Evolutionary conservation across 768 basidiomycete genomes (phyloP), one percentile per base, ranked within the genome.

Genomic region (Pisolithus microcarpus): DNA sequence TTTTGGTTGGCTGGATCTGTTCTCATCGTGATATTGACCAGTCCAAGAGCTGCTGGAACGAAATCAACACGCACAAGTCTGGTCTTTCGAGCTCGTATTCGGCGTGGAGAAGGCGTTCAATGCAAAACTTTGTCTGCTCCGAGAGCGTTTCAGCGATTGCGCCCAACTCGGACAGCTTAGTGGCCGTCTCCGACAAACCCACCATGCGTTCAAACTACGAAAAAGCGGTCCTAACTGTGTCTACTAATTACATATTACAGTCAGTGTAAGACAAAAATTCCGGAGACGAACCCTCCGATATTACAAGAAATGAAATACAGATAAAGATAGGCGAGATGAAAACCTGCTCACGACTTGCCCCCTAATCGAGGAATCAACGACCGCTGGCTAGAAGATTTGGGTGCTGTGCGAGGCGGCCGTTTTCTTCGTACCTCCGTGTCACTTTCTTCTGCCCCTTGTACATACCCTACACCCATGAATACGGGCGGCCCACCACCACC

Each of bases 401-500:
- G 39, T 10, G 34, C 5, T 37, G 21, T 53, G 26, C 43, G 51
- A 31, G 24, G 44, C 4, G 7, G 52, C 11, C 21, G 19, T 15
- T 21, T 26, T 5, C 19, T 28, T n/a, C 39, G 7, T 39, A 6
- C 60, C 48, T 57, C 62, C 37, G 31, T 53, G 38, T 49, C 48
- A 26, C 54, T 66, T 11, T 59, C 64, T 16, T 70, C 67, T 0
- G 65, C 80, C n/a, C 78, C 83, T 40, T 76, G 75, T 5, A 85
- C 76, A 57, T 83, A 83, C 4, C 84, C 85, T 24, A 72, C 76
- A 7, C 81, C 84, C 79, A 87, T 82, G 52, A 81, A 80, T 10
- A 91, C 82, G 1, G 87, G 82, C 1, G 61, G 52, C 1, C 88
- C 88, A 21, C 82, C 86, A 9, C 76, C 86, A 1, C 88, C 87